Base-by-base conservation (phyloP, 495 filamentous ascomycete species). In the Aspergillus baeticus region DNA sequence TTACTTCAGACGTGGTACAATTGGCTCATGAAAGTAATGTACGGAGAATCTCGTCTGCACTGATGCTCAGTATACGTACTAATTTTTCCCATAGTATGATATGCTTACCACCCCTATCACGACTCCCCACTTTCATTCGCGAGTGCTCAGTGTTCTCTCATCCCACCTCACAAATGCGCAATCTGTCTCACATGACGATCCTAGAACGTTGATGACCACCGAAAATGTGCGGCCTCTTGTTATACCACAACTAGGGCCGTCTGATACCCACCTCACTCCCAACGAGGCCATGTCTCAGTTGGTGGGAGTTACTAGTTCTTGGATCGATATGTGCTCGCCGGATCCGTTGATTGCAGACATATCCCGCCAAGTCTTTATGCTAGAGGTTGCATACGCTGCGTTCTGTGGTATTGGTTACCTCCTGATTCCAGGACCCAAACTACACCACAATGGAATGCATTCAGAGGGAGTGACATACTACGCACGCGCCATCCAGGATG, bases 71-170 rank as follows among this genome's bases (percentile, higher is more conserved):
- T 29, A 26, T 34, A 21, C 56, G 59, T 66, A 65, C 47, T 34
- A 46, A 46, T 26, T 47, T 35, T 43, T 41, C 33, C 6, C 15
- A 57, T 60, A 98, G 90, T 98, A 98, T 83, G 87, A 94, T 69
- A 90, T 96, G 81, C 81, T 96, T 63, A 96, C 93, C 0, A 86
- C 84, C 0, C 88, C 90, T 10, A 91, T 98, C 60, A 96, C 94
- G 2, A 97, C 88, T 46, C 63, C 82, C 10, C 79, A 87, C 63
- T 97, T 97, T 66, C 89, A 90, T 65, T 79, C 87, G 18, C 80
- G 91, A 34, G 85, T 98, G 7, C 74, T 88, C 47, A 71, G 76
- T 10, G 70, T 88, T 37, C 72, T 89, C 20, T 84, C 83, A n/a
- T 77, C 72, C 35, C 77, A 84, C 66, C 71, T 87, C 34, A 72